Conservation (phyloP, 495 filamentous ascomycete species). For the Viridothelium virens region DNA sequence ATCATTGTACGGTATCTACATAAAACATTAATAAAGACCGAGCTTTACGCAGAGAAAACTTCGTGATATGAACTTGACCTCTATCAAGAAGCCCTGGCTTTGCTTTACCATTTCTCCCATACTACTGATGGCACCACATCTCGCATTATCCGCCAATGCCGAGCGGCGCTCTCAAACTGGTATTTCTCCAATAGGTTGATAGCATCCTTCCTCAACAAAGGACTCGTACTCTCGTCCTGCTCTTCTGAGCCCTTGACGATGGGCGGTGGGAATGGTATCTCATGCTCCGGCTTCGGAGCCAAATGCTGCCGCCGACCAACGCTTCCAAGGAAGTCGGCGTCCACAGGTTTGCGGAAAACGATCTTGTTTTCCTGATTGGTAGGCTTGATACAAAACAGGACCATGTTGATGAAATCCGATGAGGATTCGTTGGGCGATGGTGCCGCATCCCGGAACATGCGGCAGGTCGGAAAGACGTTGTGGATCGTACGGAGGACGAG, state of each 20-base stretch:
- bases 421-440: conserved; percentile 29
- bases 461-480: conserved; percentile 61
- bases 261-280: conserved; percentile 41
- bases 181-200: conserved; percentile 56
- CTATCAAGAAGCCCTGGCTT: not conserved
- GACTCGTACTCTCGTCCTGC: not conserved
- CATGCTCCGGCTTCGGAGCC: conserved; percentile 65
- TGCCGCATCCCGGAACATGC: conserved; percentile 74
- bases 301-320: conserved; percentile 60
- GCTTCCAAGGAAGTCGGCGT: conserved; percentile 64
- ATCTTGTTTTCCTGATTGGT: conserved; percentile 46
- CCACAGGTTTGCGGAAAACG: conserved; percentile 58
- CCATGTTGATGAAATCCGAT: conserved; percentile 82
- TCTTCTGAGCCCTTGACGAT: not conserved
- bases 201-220: conserved; percentile 46
- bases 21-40: not conserved
- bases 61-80: not conserved
- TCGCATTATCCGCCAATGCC: conserved; percentile 90
- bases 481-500: conserved; percentile 66
- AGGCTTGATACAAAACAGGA: conserved; percentile 53
- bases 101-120: conserved; percentile 78
- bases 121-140: conserved; percentile 66
- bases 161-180: conserved; percentile 65
- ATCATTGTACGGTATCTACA: no score
- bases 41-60: not conserved